Conservation (phyloP, 495 filamentous ascomycete species). For the Terfezia claveryi region DNA sequence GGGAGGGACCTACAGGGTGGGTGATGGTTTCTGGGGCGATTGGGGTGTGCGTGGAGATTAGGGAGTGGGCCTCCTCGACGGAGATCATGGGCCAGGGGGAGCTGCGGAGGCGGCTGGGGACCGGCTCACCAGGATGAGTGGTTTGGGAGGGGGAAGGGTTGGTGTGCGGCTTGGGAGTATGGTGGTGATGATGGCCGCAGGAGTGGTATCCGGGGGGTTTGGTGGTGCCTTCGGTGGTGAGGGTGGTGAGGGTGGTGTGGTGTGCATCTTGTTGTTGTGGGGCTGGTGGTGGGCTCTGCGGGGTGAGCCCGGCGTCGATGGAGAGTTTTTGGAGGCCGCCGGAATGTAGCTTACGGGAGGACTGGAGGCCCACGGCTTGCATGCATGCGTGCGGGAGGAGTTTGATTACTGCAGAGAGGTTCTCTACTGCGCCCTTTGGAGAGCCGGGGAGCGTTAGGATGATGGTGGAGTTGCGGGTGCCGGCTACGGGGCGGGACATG, state of each 20-base stretch:
- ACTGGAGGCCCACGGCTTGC: conserved; percentile 52
- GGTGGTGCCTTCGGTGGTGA: background rate
- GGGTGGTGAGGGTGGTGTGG: too few relatives aligned
- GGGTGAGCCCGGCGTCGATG: conserved; percentile 46
- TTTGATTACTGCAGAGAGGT: conserved; percentile 74
- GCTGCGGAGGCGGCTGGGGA: conserved; percentile 50
- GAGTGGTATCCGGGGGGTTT: conserved; percentile 22
- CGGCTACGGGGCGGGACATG: conserved; percentile 89
- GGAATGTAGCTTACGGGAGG: conserved; percentile 59
- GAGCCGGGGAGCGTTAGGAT: conserved; percentile 87
- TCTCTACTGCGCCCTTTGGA: conserved; percentile 91
- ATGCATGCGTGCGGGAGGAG: conserved; percentile 81
- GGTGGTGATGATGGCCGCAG: conserved; percentile 33
- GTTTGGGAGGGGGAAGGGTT: conserved; percentile 37
- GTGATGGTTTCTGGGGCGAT: conserved; percentile 28
- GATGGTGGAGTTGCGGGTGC: conserved; percentile 59
- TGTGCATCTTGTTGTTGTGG: background rate
- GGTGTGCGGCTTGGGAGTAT: conserved; percentile 49
- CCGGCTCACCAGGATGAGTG: conserved; percentile 63
- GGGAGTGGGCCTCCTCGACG: conserved; percentile 54
- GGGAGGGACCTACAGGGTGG: conserved; percentile 32
- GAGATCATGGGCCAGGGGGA: conserved; percentile 87
- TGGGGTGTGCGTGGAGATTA: conserved; percentile 50
- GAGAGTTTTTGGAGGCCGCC: conserved; percentile 72
- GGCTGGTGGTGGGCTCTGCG: conserved; percentile 4